A percentile compares a stretch with the other conserved stretches of the same genome.
Conservation (phyloP, 768 basidiomycete species). For the Omphalotus guepiniiformis region DNA sequence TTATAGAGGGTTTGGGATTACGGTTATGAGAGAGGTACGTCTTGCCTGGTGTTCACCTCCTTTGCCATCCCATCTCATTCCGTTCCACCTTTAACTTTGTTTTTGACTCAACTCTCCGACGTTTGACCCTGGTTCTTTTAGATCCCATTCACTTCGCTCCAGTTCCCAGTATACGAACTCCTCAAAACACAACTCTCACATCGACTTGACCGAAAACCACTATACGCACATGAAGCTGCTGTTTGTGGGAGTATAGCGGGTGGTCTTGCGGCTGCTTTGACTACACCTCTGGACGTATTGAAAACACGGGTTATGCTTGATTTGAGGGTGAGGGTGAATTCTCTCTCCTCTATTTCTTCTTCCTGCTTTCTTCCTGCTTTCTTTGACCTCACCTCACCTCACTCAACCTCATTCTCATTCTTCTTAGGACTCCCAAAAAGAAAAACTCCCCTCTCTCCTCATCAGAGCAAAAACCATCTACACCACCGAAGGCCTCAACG, state of each 20-base stretch:
- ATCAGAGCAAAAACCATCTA: constrained; percentile 66
- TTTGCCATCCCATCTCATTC: constrained; percentile 13
- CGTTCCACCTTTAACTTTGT: too few relatives aligned
- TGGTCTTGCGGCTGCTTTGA: constrained; percentile 81
- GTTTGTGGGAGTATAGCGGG: constrained; percentile 90
- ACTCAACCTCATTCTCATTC: too few relatives aligned
- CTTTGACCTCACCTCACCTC: too few relatives aligned
- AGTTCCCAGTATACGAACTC: constrained; percentile 93
- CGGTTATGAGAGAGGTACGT: constrained; percentile 62
- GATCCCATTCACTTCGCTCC: constrained; percentile 96
- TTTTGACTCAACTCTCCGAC: too few relatives aligned
- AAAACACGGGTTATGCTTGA: constrained; percentile 98
- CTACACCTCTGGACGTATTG: constrained; percentile 93
- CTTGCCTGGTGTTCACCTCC: constrained; percentile 29
- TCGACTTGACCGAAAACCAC: constrained; percentile 46
- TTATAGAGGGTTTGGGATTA: constrained; percentile 84
- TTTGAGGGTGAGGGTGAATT: constrained; percentile 52
- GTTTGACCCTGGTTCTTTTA: constrained; percentile 25
- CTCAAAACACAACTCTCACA: constrained; percentile 68
- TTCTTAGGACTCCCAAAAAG: too few relatives aligned
- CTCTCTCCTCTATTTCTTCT: constrained; percentile 1
- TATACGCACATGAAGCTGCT: constrained; percentile 75
- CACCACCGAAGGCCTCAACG: constrained; percentile 59
- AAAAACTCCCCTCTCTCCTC: too few relatives aligned
- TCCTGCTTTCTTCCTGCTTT: neutral